phyloP scores from a whole-genome alignment of 805 yeast species.

The Saccharomycodes ludwigii region DNA sequence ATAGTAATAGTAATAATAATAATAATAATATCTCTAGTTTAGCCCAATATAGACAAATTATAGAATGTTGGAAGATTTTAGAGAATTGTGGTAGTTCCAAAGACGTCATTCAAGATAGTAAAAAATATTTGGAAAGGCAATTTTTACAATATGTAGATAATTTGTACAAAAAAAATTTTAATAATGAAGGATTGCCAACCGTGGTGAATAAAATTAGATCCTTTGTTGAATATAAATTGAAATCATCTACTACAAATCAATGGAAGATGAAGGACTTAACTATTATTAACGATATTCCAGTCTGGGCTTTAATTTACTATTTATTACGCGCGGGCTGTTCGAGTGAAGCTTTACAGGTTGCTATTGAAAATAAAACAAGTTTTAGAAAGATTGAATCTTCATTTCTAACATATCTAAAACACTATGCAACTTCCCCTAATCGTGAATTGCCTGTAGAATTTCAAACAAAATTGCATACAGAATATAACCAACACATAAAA shows the following conservation, averaged over 20 bases:
- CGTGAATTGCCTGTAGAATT: slow-evolving; percentile 52
- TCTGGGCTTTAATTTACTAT: slow-evolving; percentile 90
- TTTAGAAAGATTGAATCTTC: slow-evolving; percentile 79
- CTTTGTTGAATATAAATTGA: slow-evolving; percentile 36
- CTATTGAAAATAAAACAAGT: slow-evolving; percentile 48
- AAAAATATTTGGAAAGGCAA: slow-evolving; percentile 56
- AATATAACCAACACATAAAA: slow-evolving; percentile 76
- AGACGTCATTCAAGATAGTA: slow-evolving; percentile 42
- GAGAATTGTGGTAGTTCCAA: slow-evolving; percentile 25
- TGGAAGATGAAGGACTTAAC: slow-evolving; percentile 46
- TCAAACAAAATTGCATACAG: slow-evolving; percentile 57
- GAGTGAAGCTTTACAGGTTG: slow-evolving; percentile 65
- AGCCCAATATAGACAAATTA: slow-evolving; percentile 54
- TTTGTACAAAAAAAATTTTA: slow-evolving; percentile 41
- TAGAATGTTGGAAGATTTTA: slow-evolving; percentile 64
- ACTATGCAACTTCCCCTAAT: slow-evolving; percentile 45
- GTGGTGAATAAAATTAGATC: slow-evolving; percentile 60
- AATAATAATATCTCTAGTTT: slow-evolving; percentile 26
- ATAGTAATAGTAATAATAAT: too few species aligned
- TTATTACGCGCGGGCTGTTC: slow-evolving; percentile 73
- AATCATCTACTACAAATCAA: slow-evolving; percentile 28
- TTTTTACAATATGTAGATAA: slow-evolving; percentile 64
- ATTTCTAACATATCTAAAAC: slow-evolving; percentile 68
- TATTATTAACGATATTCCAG: slow-evolving; percentile 69
- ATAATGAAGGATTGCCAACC: slow-evolving; percentile 56